Evolutionary conservation across 257 asterid species (phyloP), one percentile per base, ranked within the genome.

Genomic region (Handroanthus guayacan): DNA sequence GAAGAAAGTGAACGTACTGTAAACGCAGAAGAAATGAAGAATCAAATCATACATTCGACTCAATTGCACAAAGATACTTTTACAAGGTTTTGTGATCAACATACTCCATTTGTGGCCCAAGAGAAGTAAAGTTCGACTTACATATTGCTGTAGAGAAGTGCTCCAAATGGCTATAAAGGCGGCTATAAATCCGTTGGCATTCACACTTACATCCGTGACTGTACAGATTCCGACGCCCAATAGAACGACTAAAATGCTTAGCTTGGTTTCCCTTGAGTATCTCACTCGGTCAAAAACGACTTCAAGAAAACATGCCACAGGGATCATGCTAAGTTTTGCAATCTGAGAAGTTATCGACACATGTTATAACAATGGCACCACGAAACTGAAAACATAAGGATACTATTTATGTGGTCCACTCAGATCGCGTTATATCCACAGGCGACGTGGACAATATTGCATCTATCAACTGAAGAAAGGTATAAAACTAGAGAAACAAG

Each of bases 201-300:
- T 90, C 17, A 90, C 96, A 76, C 88, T 90, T 64, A 90, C 86
- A 68, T 90, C 96, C 38, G 89, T 81, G 54, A 90, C 91, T 4
- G 93, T 90, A 73, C 96, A 90, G 79, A 90, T 85, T n/a, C 85
- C 91, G 69, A 90, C 96, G 57, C 96, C 93, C 78, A 88, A 78
- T 43, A 90, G 87, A 79, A 90, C 96, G 25, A 90, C 47, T 78
- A 82, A 20, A 67, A 90, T 90, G 79, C 96, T 90, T 64, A 87
- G 87, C 75, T 88, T 88, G 75, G 93, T 90, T 83, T 80, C 87
- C 80, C 91, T 81, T 5, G 91, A 90, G 74, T 90, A 89, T n/a
- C 85, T 75, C 79, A 89, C 75, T 0, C 75, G 78, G 87, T 90
- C 93, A 78, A 88, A 78, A 9, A 86, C 88, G 52, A 90, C 86